A percentile compares a stretch with the other conserved stretches of the same genome.
Conservation (phyloP, 108 stramenopile genomes). For the Pseudonitzschia multiseries region DNA sequence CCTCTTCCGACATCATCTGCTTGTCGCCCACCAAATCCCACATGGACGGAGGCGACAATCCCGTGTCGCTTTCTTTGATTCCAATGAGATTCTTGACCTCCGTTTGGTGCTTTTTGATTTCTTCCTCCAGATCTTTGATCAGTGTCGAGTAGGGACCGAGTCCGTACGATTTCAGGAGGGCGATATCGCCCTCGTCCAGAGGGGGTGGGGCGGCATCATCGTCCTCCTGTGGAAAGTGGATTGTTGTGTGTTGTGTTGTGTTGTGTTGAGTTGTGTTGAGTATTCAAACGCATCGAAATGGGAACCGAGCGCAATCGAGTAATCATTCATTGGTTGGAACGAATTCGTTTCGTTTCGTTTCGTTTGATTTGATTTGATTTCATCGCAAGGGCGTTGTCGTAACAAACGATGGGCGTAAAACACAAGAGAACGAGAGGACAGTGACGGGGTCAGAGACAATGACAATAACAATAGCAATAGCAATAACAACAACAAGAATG, state of each 20-base stretch:
- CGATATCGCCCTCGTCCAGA: conserved; percentile 98
- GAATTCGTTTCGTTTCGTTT: no score
- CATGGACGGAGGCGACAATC: conserved; percentile 94
- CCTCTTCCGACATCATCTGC: conserved; percentile 99
- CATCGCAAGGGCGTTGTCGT: no score
- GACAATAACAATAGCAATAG: background rate
- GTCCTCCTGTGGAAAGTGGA: conserved; percentile 46
- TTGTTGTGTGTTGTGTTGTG: no score
- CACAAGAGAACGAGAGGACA: no score
- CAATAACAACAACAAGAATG: background rate
- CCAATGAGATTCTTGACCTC: conserved; percentile 98
- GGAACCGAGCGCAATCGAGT: no score
- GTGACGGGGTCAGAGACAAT: background rate
- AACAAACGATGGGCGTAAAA: no score
- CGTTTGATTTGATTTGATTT: no score
- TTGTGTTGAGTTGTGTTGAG: no score
- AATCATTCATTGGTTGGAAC: no score
- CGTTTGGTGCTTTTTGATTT: conserved; percentile 94
- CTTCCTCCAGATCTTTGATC: conserved; percentile 95
- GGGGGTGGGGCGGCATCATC: conserved; percentile 88
- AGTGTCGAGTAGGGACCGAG: conserved; percentile 92
- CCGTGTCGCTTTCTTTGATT: conserved; percentile 98
- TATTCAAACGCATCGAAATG: no score
- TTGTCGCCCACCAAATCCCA: conserved; percentile 99
- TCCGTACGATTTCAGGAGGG: conserved; percentile 96